Percentiles rank a stretch among this genome's conserved stretches.
Conservation (phyloP, 805 yeast genomes). For the Crinitomyces ghanaensis region DNA sequence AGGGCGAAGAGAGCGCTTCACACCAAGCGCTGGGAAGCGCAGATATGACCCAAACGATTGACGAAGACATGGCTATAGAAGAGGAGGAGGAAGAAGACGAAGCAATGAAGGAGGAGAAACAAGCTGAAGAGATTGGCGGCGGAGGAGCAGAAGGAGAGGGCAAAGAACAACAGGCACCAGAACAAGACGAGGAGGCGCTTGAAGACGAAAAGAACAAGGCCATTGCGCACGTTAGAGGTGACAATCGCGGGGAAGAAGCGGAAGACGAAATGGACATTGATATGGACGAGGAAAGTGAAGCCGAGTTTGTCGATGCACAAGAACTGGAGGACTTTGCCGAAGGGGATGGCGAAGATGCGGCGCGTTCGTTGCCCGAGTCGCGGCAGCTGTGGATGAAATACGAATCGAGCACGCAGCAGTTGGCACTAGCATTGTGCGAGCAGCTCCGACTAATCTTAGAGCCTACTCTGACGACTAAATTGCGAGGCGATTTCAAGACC, state of each 20-base stretch:
- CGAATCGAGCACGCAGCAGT: conserved; percentile 75
- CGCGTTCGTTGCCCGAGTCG: conserved; percentile 52
- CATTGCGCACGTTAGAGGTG: conserved; percentile 8
- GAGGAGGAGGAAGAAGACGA: conserved; percentile 22
- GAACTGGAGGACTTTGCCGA: neutral
- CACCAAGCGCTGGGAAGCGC: conserved; percentile 94
- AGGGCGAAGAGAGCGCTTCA: conserved; percentile 49
- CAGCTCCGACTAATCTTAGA: conserved; percentile 86
- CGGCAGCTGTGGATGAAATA: conserved; percentile 71
- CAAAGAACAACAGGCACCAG: conserved; percentile 21
- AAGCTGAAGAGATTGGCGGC: conserved; percentile 5
- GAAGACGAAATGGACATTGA: conserved; percentile 3
- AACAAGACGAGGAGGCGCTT: conserved; percentile 25
- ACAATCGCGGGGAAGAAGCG: conserved; percentile 1
- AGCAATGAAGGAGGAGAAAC: conserved; percentile 20
- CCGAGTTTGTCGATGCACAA: neutral
- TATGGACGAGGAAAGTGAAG: conserved; percentile 3
- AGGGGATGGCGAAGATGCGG: conserved; percentile 25
- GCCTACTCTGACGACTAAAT: conserved; percentile 92
- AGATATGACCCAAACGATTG: conserved; percentile 67
- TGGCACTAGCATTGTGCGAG: conserved; percentile 81
- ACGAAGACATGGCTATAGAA: conserved; percentile 27
- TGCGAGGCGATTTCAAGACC: conserved; percentile 91
- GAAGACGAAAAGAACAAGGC: conserved; percentile 12
- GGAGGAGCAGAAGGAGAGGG: too few species aligned